Evolutionary conservation across 2,329 filamentous ascomycete species (phyloP).

Genomic region (Fusarium floridanum): DNA sequence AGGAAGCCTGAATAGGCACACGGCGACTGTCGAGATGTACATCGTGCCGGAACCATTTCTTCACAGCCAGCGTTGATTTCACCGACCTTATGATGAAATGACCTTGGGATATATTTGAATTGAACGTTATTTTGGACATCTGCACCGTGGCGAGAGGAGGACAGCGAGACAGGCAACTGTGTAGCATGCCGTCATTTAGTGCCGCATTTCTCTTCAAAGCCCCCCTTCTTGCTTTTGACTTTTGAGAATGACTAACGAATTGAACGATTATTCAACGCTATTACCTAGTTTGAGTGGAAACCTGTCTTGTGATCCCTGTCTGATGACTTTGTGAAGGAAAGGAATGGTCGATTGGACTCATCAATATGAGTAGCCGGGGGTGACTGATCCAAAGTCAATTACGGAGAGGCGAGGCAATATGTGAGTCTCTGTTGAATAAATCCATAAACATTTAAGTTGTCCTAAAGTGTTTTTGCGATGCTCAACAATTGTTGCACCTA

Average conservation of each 20-base stretch:
- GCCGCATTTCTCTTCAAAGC: too few relatives aligned
- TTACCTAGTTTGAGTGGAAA: neutral
- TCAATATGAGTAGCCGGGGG: neutral
- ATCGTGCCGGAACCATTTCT: neutral
- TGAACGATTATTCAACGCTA: neutral
- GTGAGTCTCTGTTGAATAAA: too few relatives aligned
- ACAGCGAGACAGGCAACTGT: neutral
- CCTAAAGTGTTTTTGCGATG: too few relatives aligned
- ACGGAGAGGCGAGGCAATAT: too few relatives aligned
- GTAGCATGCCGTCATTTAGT: neutral
- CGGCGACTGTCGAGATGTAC: neutral
- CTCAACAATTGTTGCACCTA: too few relatives aligned
- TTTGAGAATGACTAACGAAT: neutral
- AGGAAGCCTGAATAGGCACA: slow-evolving; percentile 4
- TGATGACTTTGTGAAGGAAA: neutral
- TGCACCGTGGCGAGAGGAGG: neutral
- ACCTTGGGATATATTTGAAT: neutral
- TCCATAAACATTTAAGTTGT: too few relatives aligned
- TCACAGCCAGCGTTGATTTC: neutral
- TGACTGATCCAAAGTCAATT: too few relatives aligned
- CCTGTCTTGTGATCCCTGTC: neutral
- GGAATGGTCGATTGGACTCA: neutral
- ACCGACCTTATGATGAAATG: neutral
- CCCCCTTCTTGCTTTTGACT: too few relatives aligned
- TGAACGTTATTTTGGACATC: neutral